Evolutionary conservation across 2,329 filamentous ascomycete species (phyloP).

Genomic region (Aspergillus fructus): DNA sequence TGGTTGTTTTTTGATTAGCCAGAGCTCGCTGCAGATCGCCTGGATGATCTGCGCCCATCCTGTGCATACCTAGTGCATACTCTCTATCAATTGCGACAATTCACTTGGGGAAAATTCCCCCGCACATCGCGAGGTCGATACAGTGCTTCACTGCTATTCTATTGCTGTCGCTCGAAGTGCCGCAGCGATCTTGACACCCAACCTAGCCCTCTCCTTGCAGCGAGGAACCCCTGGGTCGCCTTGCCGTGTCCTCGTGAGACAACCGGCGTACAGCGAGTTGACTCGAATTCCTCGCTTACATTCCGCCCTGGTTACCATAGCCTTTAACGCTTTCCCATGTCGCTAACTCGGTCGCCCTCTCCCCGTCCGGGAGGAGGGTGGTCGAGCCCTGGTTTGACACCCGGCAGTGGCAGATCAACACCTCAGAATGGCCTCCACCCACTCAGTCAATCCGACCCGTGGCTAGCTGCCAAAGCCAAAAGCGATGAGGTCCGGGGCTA

Average conservation of each 20-base stretch:
- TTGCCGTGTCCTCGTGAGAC: not conserved
- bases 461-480: conserved; percentile 79
- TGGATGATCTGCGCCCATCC: not conserved
- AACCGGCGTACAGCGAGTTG: not conserved
- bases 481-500: conserved; percentile 72
- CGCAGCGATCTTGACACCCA: not conserved
- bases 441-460: conserved; percentile 50
- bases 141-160: not conserved
- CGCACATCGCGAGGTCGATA: not conserved
- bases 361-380: conserved; percentile 82
- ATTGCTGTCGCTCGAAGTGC: not conserved
- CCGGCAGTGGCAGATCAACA: conserved; percentile 69
- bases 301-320: not conserved
- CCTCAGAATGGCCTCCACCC: conserved; percentile 50
- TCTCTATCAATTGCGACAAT: not conserved
- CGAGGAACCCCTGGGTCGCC: not conserved
- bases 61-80: not conserved
- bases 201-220: too few species aligned
- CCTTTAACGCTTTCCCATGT: conserved; percentile 57
- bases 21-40: not conserved
- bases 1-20: not conserved
- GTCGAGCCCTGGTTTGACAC: conserved; percentile 77
- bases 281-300: not conserved
- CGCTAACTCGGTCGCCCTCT: conserved; percentile 82
- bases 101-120: not conserved